Evolutionary conservation across 2,329 filamentous ascomycete genomes (phyloP).

Genomic region (Penicillium glabrum): DNA sequence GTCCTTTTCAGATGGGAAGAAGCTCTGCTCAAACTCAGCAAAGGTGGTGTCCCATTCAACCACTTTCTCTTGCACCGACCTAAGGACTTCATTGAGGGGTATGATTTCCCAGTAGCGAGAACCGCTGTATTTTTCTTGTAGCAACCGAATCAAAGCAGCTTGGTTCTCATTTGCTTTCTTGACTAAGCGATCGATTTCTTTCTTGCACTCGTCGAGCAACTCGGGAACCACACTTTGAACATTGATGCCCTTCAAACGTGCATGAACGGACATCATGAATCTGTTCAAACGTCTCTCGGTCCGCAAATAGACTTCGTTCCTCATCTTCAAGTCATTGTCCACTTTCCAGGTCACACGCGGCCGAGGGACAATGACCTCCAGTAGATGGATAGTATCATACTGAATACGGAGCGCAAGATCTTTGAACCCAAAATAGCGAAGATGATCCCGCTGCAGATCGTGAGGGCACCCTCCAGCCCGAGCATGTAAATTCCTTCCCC

Average conservation of each 20-base stretch:
- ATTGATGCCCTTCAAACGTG: constrained; percentile 81
- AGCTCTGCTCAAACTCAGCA: constrained; percentile 86
- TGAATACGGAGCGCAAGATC: constrained; percentile 86
- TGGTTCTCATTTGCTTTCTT: constrained; percentile 85
- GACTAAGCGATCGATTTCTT: constrained; percentile 74
- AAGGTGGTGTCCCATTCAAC: constrained; percentile 92
- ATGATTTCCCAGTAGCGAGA: constrained; percentile 97
- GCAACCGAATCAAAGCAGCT: constrained; percentile 66
- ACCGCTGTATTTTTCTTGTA: constrained; percentile 88
- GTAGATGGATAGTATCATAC: constrained; percentile 86
- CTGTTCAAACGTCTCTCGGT: constrained; percentile 78
- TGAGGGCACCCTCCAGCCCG: constrained; percentile 78
- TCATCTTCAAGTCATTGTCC: constrained; percentile 85
- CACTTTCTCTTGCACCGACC: constrained; percentile 88
- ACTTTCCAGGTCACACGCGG: constrained; percentile 96
- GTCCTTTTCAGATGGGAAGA: constrained; percentile 92
- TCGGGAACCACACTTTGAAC: constrained; percentile 88
- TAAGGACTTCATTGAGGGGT: constrained; percentile 82
- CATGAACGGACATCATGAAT: constrained; percentile 85
- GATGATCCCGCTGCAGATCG: constrained; percentile 87
- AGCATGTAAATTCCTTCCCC: constrained; percentile 79
- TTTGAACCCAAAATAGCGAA: constrained; percentile 87
- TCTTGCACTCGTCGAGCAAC: constrained; percentile 76
- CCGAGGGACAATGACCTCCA: constrained; percentile 91
- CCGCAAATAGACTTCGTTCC: constrained; percentile 84